phyloP scores from a whole-genome alignment of 345 rosid species.

The Populus simonii region DNA sequence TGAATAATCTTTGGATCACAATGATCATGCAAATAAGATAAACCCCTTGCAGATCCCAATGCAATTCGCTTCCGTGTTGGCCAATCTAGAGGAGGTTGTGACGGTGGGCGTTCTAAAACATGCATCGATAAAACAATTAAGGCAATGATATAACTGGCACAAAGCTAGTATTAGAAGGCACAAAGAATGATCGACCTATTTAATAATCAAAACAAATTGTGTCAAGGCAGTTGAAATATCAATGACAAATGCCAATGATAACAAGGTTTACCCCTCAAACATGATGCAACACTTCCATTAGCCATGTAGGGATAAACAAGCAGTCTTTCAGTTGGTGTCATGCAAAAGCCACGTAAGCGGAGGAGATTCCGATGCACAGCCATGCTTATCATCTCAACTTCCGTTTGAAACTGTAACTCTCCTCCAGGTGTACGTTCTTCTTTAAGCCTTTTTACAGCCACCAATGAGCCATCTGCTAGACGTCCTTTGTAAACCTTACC shows the following conservation, averaged over 20 bases:
- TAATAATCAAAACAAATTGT: neutral
- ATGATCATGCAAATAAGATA: conserved; percentile 94
- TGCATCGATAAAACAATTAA: neutral
- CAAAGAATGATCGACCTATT: neutral
- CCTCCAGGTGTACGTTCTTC: conserved; percentile 99
- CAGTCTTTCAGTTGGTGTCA: conserved; percentile 92
- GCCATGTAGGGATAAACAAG: conserved; percentile 99
- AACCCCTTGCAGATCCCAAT: conserved; percentile 91
- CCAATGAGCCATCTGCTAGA: conserved; percentile 84
- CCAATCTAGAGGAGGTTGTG: conserved; percentile 92
- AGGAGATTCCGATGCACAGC: conserved; percentile 96
- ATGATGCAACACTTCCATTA: conserved; percentile 96
- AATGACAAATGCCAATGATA: neutral
- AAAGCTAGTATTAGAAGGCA: neutral
- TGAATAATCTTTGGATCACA: conserved; percentile 98
- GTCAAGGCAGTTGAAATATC: neutral
- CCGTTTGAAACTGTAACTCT: conserved; percentile 97
- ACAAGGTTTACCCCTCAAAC: conserved; percentile 67
- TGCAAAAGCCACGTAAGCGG: conserved; percentile 87
- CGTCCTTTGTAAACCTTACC: conserved; percentile 97
- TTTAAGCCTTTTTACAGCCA: conserved; percentile 92
- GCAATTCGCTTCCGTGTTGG: conserved; percentile 80
- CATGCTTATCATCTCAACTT: conserved; percentile 99
- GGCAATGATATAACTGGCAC: neutral
- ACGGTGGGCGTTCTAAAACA: conserved; percentile 68